phyloP scores from a whole-genome alignment of 306 rosid species.

The Rosa rugosa region DNA sequence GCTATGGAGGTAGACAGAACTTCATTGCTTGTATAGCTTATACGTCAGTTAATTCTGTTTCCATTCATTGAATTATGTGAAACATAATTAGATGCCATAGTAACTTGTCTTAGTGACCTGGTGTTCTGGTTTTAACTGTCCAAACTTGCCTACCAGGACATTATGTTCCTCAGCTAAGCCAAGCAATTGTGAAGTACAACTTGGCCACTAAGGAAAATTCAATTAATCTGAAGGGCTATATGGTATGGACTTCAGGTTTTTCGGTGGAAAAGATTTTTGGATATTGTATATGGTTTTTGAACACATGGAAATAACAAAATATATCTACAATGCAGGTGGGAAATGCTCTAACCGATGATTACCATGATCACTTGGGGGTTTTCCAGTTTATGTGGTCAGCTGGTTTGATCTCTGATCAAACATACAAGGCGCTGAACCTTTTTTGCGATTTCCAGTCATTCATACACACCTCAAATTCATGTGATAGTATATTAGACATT shows the following conservation, averaged over 20 bases:
- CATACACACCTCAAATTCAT: slow-evolving; percentile 50
- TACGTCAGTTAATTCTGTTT: neutral
- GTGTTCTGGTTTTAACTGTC: slow-evolving; percentile 14
- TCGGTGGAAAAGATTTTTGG: neutral
- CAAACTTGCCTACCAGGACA: slow-evolving; percentile 60
- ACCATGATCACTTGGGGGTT: slow-evolving; percentile 70
- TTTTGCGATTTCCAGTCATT: slow-evolving; percentile 55
- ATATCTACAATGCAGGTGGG: slow-evolving; percentile 70
- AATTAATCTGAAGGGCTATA: slow-evolving; percentile 80
- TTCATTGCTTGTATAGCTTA: neutral
- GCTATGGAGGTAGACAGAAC: slow-evolving; percentile 72
- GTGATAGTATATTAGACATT: slow-evolving; percentile 41
- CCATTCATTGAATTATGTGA: neutral
- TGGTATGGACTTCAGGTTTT: slow-evolving; percentile 49
- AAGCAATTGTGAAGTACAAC: slow-evolving; percentile 69
- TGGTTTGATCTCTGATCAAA: slow-evolving; percentile 89
- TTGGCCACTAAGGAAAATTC: slow-evolving; percentile 32
- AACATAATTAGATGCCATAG: neutral
- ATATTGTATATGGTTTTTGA: slow-evolving; percentile 6
- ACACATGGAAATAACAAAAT: slow-evolving; percentile 10
- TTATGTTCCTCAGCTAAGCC: slow-evolving; percentile 95
- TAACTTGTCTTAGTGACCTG: neutral
- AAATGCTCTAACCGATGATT: slow-evolving; percentile 86
- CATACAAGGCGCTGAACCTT: slow-evolving; percentile 59
- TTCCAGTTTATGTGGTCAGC: slow-evolving; percentile 83